Evolutionary conservation across 2,329 filamentous ascomycete species (phyloP).

Genomic region (Colletotrichum lupini): DNA sequence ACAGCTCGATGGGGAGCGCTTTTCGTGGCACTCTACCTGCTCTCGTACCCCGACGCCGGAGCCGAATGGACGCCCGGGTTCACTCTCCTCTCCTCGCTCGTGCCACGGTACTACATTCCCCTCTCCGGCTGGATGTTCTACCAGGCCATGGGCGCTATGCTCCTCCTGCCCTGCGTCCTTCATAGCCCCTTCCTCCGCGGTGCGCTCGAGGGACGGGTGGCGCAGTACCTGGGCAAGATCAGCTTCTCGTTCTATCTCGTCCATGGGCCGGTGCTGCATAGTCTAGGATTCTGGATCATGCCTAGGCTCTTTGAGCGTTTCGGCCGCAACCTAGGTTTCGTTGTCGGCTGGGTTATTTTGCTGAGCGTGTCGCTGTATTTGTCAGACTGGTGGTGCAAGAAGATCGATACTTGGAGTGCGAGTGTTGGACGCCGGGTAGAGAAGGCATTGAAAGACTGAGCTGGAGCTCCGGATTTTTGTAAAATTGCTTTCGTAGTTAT

Average conservation of each 20-base stretch:
- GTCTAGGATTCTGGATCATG: constrained; percentile 48
- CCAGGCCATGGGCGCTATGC: constrained; percentile 49
- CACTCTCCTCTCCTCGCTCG: constrained; percentile 44
- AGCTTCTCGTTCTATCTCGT: constrained; percentile 56
- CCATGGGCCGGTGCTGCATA: constrained; percentile 45
- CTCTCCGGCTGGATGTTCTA: constrained; percentile 53
- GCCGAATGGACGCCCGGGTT: constrained; percentile 53
- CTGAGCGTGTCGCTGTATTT: constrained; percentile 47
- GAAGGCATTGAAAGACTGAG: constrained; percentile 39
- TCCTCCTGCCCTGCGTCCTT: constrained; percentile 49
- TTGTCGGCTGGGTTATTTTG: constrained; percentile 46
- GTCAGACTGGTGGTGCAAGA: constrained; percentile 48
- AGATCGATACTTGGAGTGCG: constrained; percentile 50
- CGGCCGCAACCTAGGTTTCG: constrained; percentile 43
- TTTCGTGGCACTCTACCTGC: constrained; percentile 48
- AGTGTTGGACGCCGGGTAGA: constrained; percentile 50
- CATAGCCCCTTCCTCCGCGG: constrained; percentile 43
- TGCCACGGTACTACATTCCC: constrained; percentile 50
- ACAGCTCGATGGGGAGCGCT: constrained; percentile 42
- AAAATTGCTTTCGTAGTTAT: too few species aligned
- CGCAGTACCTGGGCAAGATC: constrained; percentile 52
- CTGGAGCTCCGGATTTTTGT: background rate
- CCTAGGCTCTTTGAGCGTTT: constrained; percentile 51
- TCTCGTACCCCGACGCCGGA: constrained; percentile 52
- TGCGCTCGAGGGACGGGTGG: constrained; percentile 43